Percentiles rank a stretch among this genome's conserved stretches.
Conservation (phyloP, 2,329 filamentous ascomycete genomes). For the Paramyrothecium roridum region DNA sequence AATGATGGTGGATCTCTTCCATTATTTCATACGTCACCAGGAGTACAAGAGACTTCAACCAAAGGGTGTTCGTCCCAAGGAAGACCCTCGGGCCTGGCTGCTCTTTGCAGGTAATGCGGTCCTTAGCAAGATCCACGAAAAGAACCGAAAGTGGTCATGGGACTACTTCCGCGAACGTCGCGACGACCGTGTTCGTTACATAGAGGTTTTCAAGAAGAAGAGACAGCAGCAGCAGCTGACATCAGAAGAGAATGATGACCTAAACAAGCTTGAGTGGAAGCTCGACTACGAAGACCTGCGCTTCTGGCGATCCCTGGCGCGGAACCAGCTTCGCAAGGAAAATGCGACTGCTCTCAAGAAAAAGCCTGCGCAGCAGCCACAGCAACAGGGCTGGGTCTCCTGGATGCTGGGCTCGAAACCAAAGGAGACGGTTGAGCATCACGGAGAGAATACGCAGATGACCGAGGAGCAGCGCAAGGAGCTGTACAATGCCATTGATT, state of each 20-base stretch:
- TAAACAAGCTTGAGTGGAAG: slow-evolving; percentile 80
- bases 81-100: slow-evolving; percentile 91
- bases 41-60: slow-evolving; percentile 94
- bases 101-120: slow-evolving; percentile 88
- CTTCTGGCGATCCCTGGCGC: slow-evolving; percentile 93
- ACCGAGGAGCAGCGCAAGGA: slow-evolving; percentile 95
- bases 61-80: slow-evolving; percentile 74
- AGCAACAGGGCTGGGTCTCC: slow-evolving; percentile 82
- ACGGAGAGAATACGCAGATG: slow-evolving; percentile 76
- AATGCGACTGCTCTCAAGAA: slow-evolving; percentile 82
- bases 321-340: slow-evolving; percentile 93
- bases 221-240: slow-evolving; percentile 72
- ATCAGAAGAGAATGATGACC: slow-evolving; percentile 65
- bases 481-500: slow-evolving; percentile 95
- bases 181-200: slow-evolving; percentile 85
- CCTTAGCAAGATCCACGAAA: slow-evolving; percentile 89
- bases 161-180: slow-evolving; percentile 89
- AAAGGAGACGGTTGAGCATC: slow-evolving; percentile 54
- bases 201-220: slow-evolving; percentile 93
- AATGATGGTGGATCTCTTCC: slow-evolving; percentile 98
- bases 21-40: slow-evolving; percentile 96
- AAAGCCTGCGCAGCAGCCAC: slow-evolving; percentile 38
- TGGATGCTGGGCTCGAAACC: slow-evolving; percentile 89
- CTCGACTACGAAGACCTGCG: slow-evolving; percentile 91
- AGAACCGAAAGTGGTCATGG: slow-evolving; percentile 93